Base-by-base conservation (phyloP, 2,329 filamentous ascomycete genomes). In the Fusarium circinatum region DNA sequence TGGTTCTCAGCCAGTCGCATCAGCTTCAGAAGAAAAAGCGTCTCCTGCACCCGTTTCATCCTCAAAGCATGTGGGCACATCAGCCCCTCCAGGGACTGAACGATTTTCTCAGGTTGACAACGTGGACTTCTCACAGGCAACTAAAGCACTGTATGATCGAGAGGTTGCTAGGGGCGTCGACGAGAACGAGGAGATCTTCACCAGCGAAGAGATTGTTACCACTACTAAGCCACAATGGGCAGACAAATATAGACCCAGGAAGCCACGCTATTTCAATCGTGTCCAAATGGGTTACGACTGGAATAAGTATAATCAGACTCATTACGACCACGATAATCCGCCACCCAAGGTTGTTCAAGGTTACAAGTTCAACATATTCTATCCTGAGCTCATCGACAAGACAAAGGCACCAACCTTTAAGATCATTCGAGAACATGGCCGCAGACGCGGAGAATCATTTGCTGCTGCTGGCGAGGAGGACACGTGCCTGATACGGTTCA, bases 271-370 rank as follows among this genome's bases (percentile, higher is more conserved):
- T 84, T 99, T 99, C 88, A 98, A 98, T 81, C 92, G 96, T 45
- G 95, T 98, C 52, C 95, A 98, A 83, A 98, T 98, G 94, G 96
- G 96, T 60, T 99, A 98, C 82, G 96, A 99, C 83, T 99, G 96
- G 96, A 99, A 99, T 87, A 99, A 99, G 84, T 99, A 99, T 88
- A 99, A 99, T 80, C 96, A 99, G 84, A 99, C 96, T 18, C 96
- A 99, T 84, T 99, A 99, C 84, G 96, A 98, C 82, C 94, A 98
- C 82, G 96, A 98, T 80, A 98, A 98, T 79, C 96, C 96, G 5
- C 96, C 96, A 4, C 96, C 96, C 32, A 98, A 98, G 84, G 96
- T 99, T 12, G 96, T 99, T 17, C 96, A 99, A 82, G 96, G 96
- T 64, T 99, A 99, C 87, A 98, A 97, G 82, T 99, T 99, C 88